A percentile compares a stretch with the other conserved stretches of the same genome.
Evolutionary conservation across 768 basidiomycete genomes (phyloP).

Genomic region (Boletellus ananas): DNA sequence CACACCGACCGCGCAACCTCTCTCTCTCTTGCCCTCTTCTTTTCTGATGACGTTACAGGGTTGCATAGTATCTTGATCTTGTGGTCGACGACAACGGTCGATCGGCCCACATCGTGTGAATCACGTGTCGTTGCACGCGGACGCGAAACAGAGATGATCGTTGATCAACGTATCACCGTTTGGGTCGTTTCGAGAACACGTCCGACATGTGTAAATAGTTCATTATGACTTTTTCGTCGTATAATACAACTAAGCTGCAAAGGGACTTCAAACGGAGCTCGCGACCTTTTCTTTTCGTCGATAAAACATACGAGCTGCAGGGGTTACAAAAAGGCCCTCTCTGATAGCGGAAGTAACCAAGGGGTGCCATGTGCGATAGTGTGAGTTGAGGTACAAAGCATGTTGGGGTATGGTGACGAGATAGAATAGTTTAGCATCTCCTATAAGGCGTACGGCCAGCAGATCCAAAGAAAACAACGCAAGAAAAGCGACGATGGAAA

Average conservation of each 20-base stretch:
- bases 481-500: not conserved
- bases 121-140: not conserved
- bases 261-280: not conserved
- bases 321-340: slow-evolving; percentile 8
- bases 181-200: too few relatives aligned
- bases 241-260: slow-evolving; percentile 21
- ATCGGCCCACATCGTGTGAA: not conserved
- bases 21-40: too few relatives aligned
- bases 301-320: not conserved
- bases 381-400: slow-evolving; percentile 10
- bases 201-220: not conserved
- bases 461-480: slow-evolving; percentile 10
- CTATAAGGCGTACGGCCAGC: not conserved
- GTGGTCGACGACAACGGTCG: not conserved
- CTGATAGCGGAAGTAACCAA: not conserved
- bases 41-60: not conserved
- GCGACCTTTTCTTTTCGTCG: slow-evolving; percentile 6
- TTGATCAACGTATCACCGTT: not conserved
- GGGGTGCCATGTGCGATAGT: slow-evolving; percentile 3
- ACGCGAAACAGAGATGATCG: slow-evolving; percentile 2
- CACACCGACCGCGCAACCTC: not conserved
- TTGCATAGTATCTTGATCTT: not conserved
- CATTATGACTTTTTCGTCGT: slow-evolving; percentile 19
- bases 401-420: slow-evolving; percentile 14
- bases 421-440: slow-evolving; percentile 14